Evolutionary conservation across 805 yeast species (phyloP), one percentile per base, ranked within the genome.

Genomic region (Saccharomyces paradoxus): DNA sequence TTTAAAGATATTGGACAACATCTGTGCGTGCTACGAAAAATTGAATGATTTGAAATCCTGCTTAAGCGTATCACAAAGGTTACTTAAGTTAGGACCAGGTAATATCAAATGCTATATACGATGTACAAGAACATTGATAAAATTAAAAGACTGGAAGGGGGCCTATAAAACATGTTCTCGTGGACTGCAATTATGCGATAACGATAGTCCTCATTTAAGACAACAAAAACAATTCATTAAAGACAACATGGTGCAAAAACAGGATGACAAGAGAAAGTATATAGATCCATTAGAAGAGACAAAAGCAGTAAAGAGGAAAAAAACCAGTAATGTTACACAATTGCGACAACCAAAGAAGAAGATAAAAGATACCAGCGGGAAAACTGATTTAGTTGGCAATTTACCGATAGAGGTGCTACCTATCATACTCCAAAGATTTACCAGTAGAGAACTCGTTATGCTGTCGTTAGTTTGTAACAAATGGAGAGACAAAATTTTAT

Each of bases 341-440:
- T 17, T 13, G 30, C 24, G 13, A 24, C 26, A 8, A 12, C 28
- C 4, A 32, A 41, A 21, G 29, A 48, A 17, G 30, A 5, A 4
- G 17, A 28, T 13, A 3, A 24, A 21, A 12, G 17, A 17, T n/a
- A 21, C 9, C 17, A 17, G 10, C 22, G 7, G 24, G 24, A 14
- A 21, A 14, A 41, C 57, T 3, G 68, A 67, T 56, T 57, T 62
- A n/a, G 49, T 65, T 3, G 41, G 37, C 2, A 31, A 41, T 7
- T 49, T 69, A 10, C 73, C 73, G 0, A 7, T 55, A 0, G 73
- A 69, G 55, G 24, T 69, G n/a, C n/a, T 63, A 6, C 58, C 62
- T 4, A 14, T 31, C 4, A 57, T 69, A 12, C 52, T 69, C 10
- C 17, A 41, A 22, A 49, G 57, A 13, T 59, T 68, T 5, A 48